Conservation (phyloP, 257 asterid genomes). For the Nicotiana tabacum region DNA sequence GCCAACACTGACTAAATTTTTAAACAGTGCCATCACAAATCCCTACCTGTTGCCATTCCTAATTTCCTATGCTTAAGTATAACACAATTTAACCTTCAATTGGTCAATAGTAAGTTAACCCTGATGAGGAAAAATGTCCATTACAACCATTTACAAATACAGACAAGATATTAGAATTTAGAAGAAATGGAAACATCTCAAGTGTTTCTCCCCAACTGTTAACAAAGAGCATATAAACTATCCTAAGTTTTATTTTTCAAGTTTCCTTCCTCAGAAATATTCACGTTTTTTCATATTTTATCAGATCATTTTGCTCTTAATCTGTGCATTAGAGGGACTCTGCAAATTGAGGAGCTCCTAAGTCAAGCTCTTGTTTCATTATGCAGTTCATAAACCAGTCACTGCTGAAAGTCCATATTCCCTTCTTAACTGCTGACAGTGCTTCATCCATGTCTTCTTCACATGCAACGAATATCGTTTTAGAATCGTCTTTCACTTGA, state of each 20-base stretch:
- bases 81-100: too few species aligned
- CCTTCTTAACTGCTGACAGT: conserved; percentile 52
- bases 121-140: not conserved
- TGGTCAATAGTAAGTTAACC: too few species aligned
- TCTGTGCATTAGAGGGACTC: conserved; percentile 47
- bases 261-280: not conserved
- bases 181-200: not conserved
- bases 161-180: not conserved
- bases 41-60: too few species aligned
- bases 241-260: not conserved
- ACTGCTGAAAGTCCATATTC: conserved; percentile 60
- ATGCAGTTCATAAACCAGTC: conserved; percentile 88
- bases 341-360: conserved; percentile 75
- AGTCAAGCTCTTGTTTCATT: conserved; percentile 82
- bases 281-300: not conserved
- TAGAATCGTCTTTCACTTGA: conserved; percentile 40
- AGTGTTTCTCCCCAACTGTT: not conserved
- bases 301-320: not conserved
- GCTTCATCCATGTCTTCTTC: conserved; percentile 88
- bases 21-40: too few species aligned
- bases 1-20: too few species aligned
- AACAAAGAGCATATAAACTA: not conserved
- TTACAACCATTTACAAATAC: too few species aligned
- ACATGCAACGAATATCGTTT: conserved; percentile 63
- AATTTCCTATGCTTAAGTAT: too few species aligned